Evolutionary conservation across 805 yeast genomes (phyloP).

Genomic region (Candida lessepsii): DNA sequence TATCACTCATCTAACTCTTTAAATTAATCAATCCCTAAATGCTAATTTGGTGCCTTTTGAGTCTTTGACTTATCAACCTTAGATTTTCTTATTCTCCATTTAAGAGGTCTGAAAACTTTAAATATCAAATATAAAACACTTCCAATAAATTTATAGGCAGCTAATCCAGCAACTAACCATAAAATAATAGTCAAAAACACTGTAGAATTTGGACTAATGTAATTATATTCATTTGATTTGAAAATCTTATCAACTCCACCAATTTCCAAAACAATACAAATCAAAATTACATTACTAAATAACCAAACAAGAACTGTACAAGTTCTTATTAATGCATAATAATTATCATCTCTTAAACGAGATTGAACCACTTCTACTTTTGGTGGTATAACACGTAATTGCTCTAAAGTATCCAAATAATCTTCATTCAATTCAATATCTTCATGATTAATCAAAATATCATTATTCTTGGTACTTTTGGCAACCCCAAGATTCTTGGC

Average conservation of each 20-base stretch:
- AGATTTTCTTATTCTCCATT: slow-evolving; percentile 33
- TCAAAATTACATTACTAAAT: slow-evolving; percentile 75
- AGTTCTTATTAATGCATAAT: slow-evolving; percentile 88
- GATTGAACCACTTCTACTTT: slow-evolving; percentile 17
- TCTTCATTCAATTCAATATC: slow-evolving; percentile 74
- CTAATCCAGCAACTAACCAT: slow-evolving; percentile 92
- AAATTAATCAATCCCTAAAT: no score
- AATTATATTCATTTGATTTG: slow-evolving; percentile 28
- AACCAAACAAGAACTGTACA: slow-evolving; percentile 89
- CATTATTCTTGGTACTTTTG: slow-evolving; percentile 46
- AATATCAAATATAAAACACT: slow-evolving; percentile 55
- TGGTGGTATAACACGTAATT: slow-evolving; percentile 46
- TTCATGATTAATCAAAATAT: slow-evolving; percentile 48
- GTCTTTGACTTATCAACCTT: not conserved
- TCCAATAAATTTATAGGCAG: slow-evolving; percentile 79
- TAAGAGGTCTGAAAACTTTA: slow-evolving; percentile 38
- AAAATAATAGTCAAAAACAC: slow-evolving; percentile 78
- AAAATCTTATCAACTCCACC: slow-evolving; percentile 64
- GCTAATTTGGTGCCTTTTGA: no score
- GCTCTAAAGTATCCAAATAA: slow-evolving; percentile 63
- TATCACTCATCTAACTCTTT: no score
- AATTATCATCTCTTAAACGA: slow-evolving; percentile 55
- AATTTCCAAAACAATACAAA: slow-evolving; percentile 79
- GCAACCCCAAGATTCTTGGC: slow-evolving; percentile 82
- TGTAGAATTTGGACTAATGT: slow-evolving; percentile 47